Evolutionary conservation across 2,329 filamentous ascomycete genomes (phyloP), one percentile per base, ranked within the genome.

Genomic region (Phyllosticta citribraziliensis): DNA sequence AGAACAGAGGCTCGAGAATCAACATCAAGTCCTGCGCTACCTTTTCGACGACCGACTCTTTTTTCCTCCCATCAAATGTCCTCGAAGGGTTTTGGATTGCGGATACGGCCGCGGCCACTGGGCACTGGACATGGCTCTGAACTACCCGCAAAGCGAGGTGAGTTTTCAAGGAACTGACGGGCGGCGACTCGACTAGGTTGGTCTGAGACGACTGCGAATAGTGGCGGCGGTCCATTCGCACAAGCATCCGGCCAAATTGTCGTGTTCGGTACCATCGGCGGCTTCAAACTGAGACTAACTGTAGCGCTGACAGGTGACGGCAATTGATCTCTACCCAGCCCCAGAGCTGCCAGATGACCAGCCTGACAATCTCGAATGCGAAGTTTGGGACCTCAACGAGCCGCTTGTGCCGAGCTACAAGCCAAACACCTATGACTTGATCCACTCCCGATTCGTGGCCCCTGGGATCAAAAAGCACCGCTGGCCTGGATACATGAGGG

Each of bases 401-500:
- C 63, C 67, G 33, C 68, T 76, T n/a, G 55, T 58, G 11, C 59
- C 61, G 68, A 88, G 85, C 0, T 92, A 91, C 68, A 76, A 81
- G 52, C 76, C 83, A 57, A 86, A 85, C 69, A 79, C 86, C 61
- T 96, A 95, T 76, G 89, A 96, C 67, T 76, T 96, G 58, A 85
- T 96, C 57, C 88, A 96, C 69, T 96, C 89, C 66, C 84, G 86
- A 66, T 81, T 88, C 74, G 78, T 90, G 72, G 79, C 82, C 65
- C 84, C 84, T 22, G 91, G 89, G 0, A 88, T 96, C 67, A 81
- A 92, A 68, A 76, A 79, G 62, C 76, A 80, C 64, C 82, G 90
- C 71, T 97, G 92, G 92, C 74, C 77, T 60, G 80, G 80, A 33
- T 96, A 95, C 73, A 74, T 96, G 65, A 78, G 80, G 66, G 92